Conservation (phyloP, 2,329 filamentous ascomycete species). For the Arthrinium puccinioides region DNA sequence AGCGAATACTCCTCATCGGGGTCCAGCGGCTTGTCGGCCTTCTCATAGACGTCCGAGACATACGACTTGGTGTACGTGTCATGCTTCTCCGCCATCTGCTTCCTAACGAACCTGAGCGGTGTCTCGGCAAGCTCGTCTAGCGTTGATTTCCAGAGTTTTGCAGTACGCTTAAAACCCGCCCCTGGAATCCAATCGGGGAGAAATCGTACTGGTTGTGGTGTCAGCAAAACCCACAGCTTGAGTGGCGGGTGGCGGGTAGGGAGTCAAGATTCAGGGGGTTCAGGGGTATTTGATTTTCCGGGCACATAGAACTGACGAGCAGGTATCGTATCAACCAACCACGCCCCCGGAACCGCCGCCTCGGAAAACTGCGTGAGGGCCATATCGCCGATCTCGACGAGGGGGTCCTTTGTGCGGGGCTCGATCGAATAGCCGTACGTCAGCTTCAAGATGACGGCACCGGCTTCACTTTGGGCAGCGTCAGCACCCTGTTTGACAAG, state of each 20-base stretch:
- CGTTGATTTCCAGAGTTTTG: slow-evolving; percentile 6
- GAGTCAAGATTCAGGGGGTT: no score
- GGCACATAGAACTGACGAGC: slow-evolving; percentile 8
- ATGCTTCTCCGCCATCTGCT: slow-evolving; percentile 10
- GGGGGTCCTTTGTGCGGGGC: slow-evolving; percentile 12
- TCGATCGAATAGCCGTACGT: slow-evolving; percentile 20
- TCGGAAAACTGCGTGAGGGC: slow-evolving; percentile 13
- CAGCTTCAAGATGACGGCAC: slow-evolving; percentile 17
- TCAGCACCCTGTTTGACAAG: no score
- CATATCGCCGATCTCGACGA: slow-evolving; percentile 12
- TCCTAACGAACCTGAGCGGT: slow-evolving; percentile 14
- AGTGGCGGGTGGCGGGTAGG: no score
- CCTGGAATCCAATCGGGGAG: slow-evolving; percentile 22
- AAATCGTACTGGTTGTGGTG: slow-evolving; percentile 8
- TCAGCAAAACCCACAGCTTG: background rate
- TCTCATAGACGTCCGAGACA: slow-evolving; percentile 7
- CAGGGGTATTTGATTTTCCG: background rate
- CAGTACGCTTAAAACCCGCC: slow-evolving; percentile 14
- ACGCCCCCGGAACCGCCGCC: slow-evolving; percentile 11
- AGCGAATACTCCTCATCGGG: slow-evolving; percentile 7
- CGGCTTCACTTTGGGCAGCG: slow-evolving; percentile 23
- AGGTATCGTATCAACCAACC: slow-evolving; percentile 20
- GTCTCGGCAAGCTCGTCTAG: slow-evolving; percentile 7
- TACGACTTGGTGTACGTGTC: slow-evolving; percentile 9
- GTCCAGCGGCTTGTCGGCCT: slow-evolving; percentile 1